Percentiles rank a stretch among this genome's conserved stretches.
Evolutionary conservation across 2,329 filamentous ascomycete species (phyloP).

Genomic region (Cordyceps farinosa): DNA sequence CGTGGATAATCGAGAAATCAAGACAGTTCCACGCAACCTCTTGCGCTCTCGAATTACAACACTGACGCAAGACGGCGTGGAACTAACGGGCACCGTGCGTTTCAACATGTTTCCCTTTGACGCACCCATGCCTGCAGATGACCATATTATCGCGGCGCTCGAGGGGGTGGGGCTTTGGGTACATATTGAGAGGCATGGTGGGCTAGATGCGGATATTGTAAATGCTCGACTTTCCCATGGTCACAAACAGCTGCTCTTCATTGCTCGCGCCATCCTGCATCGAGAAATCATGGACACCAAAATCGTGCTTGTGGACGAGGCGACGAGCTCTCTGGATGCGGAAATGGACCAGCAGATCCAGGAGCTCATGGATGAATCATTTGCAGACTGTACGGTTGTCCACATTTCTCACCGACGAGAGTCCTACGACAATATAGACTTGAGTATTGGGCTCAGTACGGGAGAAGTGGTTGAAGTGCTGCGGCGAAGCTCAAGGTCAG

Average conservation of each 20-base stretch:
- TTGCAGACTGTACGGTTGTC: slow-evolving; percentile 21
- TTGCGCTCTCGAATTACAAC: slow-evolving; percentile 30
- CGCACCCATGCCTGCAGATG: slow-evolving; percentile 1
- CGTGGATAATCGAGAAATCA: slow-evolving; percentile 30
- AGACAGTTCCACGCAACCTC: slow-evolving; percentile 21
- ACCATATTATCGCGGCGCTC: slow-evolving; percentile 18
- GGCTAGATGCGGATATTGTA: slow-evolving; percentile 19
- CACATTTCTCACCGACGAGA: slow-evolving; percentile 20
- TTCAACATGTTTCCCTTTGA: slow-evolving; percentile 17
- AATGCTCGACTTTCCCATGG: slow-evolving; percentile 18
- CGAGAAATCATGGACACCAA: slow-evolving; percentile 18
- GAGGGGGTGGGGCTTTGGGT: slow-evolving; percentile 19
- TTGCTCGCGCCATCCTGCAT: slow-evolving; percentile 22
- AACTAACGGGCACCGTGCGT: slow-evolving; percentile 21
- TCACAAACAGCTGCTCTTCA: slow-evolving; percentile 23
- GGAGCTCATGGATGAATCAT: slow-evolving; percentile 19
- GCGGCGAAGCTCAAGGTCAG: slow-evolving; percentile 5
- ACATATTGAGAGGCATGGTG: slow-evolving; percentile 16
- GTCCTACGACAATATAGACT: slow-evolving; percentile 10
- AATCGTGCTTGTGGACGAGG: slow-evolving; percentile 24
- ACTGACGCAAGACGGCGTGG: slow-evolving; percentile 29
- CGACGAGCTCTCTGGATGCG: slow-evolving; percentile 21
- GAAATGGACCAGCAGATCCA: slow-evolving; percentile 20
- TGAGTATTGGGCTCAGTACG: not conserved
- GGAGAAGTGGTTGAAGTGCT: slow-evolving; percentile 3